Evolutionary conservation across 2,329 filamentous ascomycete genomes (phyloP), one percentile per base, ranked within the genome.

Genomic region (Calonectria honghensis): DNA sequence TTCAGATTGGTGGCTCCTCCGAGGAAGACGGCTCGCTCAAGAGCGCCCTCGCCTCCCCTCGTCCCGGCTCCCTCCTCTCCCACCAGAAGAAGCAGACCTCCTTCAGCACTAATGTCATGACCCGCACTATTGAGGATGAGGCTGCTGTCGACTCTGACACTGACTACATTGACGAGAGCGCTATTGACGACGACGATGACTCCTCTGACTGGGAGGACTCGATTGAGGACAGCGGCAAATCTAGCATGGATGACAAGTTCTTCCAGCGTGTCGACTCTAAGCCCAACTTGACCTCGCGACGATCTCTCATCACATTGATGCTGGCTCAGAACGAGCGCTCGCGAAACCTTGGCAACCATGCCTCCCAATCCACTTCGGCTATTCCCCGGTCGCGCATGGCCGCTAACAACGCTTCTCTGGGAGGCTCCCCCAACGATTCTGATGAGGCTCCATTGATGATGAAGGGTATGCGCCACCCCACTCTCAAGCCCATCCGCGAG

Each of bases 251-350:
- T 75, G 94, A 97, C 75, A 93, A 92, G 81, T 89, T 95, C 80
- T 99, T 99, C 90, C 93, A 96, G 84, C 94, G 97, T 11, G 96
- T 98, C 64, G 95, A 98, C 84, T 98, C 96, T 51, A 93, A 93
- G 84, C 92, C 93, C 10, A 95, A 98, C 82, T 89, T 98, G 32
- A 93, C 94, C 3, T 98, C 96, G 1, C 93, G 95, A 64, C 93
- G 94, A 66, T 98, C 96, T 2, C 91, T 98, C 51, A 93, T 99
- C 78, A 98, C 96, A 0, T 93, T 96, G 68, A 94, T 96, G 89
- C 92, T 99, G 83, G 94, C 88, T 16, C 93, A 98, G 82, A 93
- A 92, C 77, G 93, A 95, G 84, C 93, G 94, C 66, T 91, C 93
- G 63, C 90, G 89, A 81, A 93, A 89, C 69, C 90, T 96, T n/a